Conservation (phyloP, 805 yeast species). For the Candida koratica region DNA sequence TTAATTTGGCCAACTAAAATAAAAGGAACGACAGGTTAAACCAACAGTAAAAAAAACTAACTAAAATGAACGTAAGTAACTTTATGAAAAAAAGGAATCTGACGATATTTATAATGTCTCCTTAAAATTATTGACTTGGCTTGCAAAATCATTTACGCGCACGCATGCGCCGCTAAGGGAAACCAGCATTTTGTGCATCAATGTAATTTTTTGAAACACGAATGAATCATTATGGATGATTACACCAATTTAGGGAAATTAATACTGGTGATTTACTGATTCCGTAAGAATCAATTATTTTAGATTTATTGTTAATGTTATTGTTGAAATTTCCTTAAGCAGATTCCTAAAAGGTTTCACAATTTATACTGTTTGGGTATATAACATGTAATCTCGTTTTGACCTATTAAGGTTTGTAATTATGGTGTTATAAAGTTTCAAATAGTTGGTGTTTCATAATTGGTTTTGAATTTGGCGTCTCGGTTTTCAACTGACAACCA, state of each 20-base stretch:
- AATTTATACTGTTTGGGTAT: too few species aligned
- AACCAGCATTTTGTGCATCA: conserved; percentile 1
- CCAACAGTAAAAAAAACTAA: conserved; percentile 11
- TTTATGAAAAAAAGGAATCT: background rate
- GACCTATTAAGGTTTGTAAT: too few species aligned
- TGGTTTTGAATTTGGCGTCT: too few species aligned
- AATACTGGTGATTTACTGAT: conserved; percentile 5
- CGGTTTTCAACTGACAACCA: too few species aligned
- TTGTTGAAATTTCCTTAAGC: too few species aligned
- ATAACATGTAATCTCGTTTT: too few species aligned
- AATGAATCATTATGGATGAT: background rate
- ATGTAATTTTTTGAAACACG: conserved; percentile 4
- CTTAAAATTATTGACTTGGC: too few species aligned
- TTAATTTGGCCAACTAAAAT: conserved; percentile 4
- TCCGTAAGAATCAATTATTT: conserved; percentile 1
- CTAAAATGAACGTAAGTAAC: background rate
- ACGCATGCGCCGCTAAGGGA: background rate
- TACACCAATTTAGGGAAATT: conserved; percentile 1
- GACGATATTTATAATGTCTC: conserved; percentile 6
- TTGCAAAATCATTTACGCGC: too few species aligned
- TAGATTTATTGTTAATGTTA: too few species aligned
- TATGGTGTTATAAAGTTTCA: too few species aligned
- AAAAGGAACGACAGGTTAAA: conserved; percentile 20
- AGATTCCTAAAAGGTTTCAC: too few species aligned
- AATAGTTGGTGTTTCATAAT: too few species aligned